A percentile compares a stretch with the other conserved stretches of the same genome.
Evolutionary conservation across 192 early-diverging fungal species (phyloP).

Genomic region (Entophlyctis luteolus): DNA sequence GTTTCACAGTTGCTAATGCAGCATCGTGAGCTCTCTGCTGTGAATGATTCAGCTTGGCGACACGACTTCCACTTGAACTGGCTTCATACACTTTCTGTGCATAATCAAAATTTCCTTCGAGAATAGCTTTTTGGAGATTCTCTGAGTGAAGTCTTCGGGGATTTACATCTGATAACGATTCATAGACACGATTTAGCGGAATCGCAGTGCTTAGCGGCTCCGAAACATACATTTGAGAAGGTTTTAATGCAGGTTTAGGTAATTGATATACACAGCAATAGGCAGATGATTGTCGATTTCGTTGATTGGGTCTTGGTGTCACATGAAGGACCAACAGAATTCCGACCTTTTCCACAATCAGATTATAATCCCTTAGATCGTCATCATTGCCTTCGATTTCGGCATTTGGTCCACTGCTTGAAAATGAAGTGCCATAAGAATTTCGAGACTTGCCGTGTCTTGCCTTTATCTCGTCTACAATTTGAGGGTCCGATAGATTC

Average conservation of each 20-base stretch:
- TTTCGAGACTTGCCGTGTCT: too few relatives aligned
- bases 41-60: not conserved
- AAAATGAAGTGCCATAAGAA: too few relatives aligned
- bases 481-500: not conserved
- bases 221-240: not conserved
- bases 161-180: not conserved
- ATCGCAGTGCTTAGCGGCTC: not conserved
- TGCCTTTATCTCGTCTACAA: not conserved
- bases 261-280: slow-evolving; percentile 9
- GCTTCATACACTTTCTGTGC: not conserved
- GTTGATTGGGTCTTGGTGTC: not conserved
- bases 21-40: slow-evolving; percentile 21
- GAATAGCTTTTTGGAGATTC: not conserved
- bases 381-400: not conserved
- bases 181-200: slow-evolving; percentile 9
- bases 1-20: not conserved
- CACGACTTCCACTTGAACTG: not conserved
- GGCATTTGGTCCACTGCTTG: too few relatives aligned
- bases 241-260: not conserved
- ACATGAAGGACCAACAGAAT: not conserved
- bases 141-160: not conserved
- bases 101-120: slow-evolving; percentile 13
- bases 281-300: not conserved
- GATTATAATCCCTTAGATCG: not conserved
- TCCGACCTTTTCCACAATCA: slow-evolving; percentile 5